Evolutionary conservation across 768 basidiomycete genomes (phyloP).

Genomic region (Boletus rex-veris): DNA sequence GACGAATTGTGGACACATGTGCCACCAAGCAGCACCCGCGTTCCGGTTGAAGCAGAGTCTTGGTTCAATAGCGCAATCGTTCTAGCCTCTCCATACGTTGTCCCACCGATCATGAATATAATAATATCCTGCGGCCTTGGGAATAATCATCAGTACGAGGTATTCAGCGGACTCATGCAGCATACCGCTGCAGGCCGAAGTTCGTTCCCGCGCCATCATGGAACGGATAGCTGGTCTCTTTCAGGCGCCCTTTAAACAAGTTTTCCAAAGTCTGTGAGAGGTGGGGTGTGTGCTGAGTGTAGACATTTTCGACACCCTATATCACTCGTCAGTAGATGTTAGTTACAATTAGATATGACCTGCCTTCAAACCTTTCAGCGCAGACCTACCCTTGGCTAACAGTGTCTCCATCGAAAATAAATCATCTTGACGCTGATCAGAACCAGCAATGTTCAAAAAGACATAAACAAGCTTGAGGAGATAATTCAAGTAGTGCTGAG

Average conservation of each 20-base stretch:
- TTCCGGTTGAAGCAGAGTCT: conserved; percentile 61
- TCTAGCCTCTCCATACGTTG: conserved; percentile 93
- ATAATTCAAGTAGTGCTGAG: conserved; percentile 8
- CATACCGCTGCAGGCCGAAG: conserved; percentile 67
- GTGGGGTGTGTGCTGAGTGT: conserved; percentile 95
- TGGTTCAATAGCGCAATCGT: conserved; percentile 84
- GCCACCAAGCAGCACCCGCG: conserved; percentile 84
- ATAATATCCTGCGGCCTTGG: conserved; percentile 92
- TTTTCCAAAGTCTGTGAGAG: conserved; percentile 89
- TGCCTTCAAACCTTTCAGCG: conserved; percentile 93
- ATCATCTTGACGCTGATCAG: conserved; percentile 96
- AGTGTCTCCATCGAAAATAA: conserved; percentile 94
- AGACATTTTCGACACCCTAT: conserved; percentile 97
- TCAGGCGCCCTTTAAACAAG: conserved; percentile 79
- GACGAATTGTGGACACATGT: conserved; percentile 95
- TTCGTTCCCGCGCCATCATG: conserved; percentile 68
- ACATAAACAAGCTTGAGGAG: conserved; percentile 80
- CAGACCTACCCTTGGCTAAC: conserved; percentile 90
- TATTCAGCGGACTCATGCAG: background rate
- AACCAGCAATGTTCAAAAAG: conserved; percentile 87
- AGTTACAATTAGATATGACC: conserved; percentile 3
- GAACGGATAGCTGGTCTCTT: conserved; percentile 90
- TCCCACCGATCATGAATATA: conserved; percentile 93
- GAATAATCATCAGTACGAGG: background rate
- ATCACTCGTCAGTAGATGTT: conserved; percentile 7